Evolutionary conservation across 2,329 filamentous ascomycete genomes (phyloP).

Genomic region (Aspergillus candidus): DNA sequence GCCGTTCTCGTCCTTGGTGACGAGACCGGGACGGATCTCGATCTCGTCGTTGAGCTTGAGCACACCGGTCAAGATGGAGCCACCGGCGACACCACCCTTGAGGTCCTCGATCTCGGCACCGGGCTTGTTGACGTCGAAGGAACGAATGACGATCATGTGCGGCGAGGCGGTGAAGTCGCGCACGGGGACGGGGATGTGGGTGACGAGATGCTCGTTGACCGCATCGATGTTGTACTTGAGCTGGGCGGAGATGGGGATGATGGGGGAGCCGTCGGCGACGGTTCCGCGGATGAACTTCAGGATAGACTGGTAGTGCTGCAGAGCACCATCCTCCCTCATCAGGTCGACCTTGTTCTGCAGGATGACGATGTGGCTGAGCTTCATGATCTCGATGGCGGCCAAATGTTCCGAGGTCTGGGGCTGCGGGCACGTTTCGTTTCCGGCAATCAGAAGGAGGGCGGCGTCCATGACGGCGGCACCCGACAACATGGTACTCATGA

Average conservation of each 20-base stretch:
- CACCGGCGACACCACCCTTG: conserved; percentile 97
- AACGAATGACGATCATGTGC: conserved; percentile 98
- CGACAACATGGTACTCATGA: conserved; percentile 99
- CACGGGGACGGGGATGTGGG: conserved; percentile 84
- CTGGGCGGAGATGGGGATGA: conserved; percentile 96
- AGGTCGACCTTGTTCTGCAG: conserved; percentile 99
- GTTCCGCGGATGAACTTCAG: conserved; percentile 98
- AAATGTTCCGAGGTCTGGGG: conserved; percentile 98
- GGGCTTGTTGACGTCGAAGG: conserved; percentile 99
- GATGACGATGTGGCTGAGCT: conserved; percentile 98
- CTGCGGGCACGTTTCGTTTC: conserved; percentile 97
- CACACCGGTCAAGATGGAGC: conserved; percentile 91
- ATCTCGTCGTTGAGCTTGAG: conserved; percentile 97
- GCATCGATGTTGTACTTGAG: conserved; percentile 99
- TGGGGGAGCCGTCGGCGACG: conserved; percentile 86
- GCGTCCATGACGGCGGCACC: conserved; percentile 99
- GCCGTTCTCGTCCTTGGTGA: conserved; percentile 88
- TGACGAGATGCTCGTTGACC: conserved; percentile 92
- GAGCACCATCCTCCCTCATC: conserved; percentile 91
- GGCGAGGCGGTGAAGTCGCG: conserved; percentile 88
- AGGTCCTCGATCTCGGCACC: conserved; percentile 97
- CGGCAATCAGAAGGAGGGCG: conserved; percentile 88
- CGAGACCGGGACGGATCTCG: conserved; percentile 97
- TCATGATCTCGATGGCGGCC: conserved; percentile 99
- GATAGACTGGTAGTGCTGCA: conserved; percentile 93